phyloP scores from a whole-genome alignment of 345 rosid genomes.

The Microcos paniculata region DNA sequence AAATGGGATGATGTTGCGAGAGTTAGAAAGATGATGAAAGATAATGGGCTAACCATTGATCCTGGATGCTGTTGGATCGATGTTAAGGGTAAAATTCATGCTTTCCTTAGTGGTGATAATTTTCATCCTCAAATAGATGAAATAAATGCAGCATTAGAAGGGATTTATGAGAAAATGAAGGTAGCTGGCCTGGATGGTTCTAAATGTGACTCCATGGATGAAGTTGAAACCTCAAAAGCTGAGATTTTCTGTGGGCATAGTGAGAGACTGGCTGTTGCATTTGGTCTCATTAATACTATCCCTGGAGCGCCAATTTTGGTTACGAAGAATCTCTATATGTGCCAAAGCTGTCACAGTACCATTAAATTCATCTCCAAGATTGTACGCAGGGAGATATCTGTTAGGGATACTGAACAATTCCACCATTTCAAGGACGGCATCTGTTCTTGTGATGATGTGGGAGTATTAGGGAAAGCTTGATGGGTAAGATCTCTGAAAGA shows the following conservation, averaged over 20 bases:
- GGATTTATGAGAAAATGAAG: constrained; percentile 61
- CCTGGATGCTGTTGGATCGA: no score
- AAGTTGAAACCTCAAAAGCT: constrained; percentile 59
- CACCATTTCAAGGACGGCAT: constrained; percentile 80
- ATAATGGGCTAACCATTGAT: constrained; percentile 60
- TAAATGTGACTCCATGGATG: constrained; percentile 35
- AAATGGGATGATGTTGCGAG: constrained; percentile 70
- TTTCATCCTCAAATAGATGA: constrained; percentile 57
- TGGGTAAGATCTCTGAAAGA: no score
- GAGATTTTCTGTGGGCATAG: constrained; percentile 85
- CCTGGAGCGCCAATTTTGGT: constrained; percentile 77
- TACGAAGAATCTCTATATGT: constrained; percentile 75
- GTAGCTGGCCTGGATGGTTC: constrained; percentile 34
- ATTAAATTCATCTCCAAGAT: constrained; percentile 67
- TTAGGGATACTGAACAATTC: constrained; percentile 76
- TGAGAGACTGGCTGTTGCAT: constrained; percentile 76
- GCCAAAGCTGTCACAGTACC: constrained; percentile 66
- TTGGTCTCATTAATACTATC: constrained; percentile 62
- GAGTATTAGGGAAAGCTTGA: constrained; percentile 34
- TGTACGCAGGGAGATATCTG: constrained; percentile 70
- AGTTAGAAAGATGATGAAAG: constrained; percentile 64
- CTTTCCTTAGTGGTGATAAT: constrained; percentile 71
- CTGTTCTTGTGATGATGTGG: constrained; percentile 78
- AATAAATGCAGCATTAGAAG: constrained; percentile 55
- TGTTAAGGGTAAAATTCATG: constrained; percentile 82